Evolutionary conservation across 441 rosid genomes (phyloP), one percentile per base, ranked within the genome.

Genomic region (Syzygium syzygioides): DNA sequence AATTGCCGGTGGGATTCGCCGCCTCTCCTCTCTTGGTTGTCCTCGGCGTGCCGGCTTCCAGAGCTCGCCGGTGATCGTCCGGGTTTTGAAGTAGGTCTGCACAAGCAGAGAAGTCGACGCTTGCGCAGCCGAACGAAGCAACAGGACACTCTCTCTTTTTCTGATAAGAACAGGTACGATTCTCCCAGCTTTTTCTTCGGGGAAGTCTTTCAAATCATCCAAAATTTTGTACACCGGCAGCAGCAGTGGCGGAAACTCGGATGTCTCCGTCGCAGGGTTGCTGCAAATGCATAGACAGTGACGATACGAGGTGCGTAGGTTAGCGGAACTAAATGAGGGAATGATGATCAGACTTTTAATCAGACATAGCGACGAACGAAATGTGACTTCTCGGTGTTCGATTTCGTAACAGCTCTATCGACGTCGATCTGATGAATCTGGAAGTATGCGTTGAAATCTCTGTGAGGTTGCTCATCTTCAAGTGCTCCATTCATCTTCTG

Each of bases 51-150:
- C 95, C 71, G 37, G 96, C 96, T 93, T 95, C 99, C 83, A 95
- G 98, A 86, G 97, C 93, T 88, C 96, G 98, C 99, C 96, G 96
- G 89, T 98, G 98, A 89, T 96, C 99, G 89, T 98, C 98, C 23
- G 98, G 99, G 89, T 37, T 37, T 95, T 95, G 95, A 98, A 96
- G 91, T 95, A 97, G 17, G 97, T 96, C 85, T 96, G 98, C 79
- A 97, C 93, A 87, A 95, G 89, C 92, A 94, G 85, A 15, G 97
- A 95, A 86, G 95, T 98, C 19, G 79, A 92, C 37, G 92, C 90
- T 90, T 99, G 93, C 86, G 95, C 89, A 14, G 93, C 93, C 57
- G 96, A 91, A 89, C 98, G 95, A n/a, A 91, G 85, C 50, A 37
- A 37, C 56, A 80, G 76, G 96, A 95, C 62, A 95, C 86, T 88